Conservation (phyloP, 1,139 yeast genomes). For the Yamadazyma aaseri region DNA sequence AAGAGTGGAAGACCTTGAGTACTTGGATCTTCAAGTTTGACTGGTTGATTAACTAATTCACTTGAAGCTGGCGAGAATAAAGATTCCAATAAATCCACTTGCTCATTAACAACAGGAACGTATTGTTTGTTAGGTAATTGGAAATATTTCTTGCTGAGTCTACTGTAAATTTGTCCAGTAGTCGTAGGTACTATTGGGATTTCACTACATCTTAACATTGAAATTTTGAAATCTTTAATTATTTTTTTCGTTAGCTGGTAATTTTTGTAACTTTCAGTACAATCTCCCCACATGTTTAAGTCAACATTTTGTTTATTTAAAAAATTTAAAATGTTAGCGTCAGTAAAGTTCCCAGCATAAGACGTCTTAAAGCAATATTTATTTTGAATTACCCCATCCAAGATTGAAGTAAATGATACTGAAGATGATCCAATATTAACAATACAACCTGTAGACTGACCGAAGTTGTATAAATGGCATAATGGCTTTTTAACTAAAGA, state of each 20-base stretch:
- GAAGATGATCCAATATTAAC: constrained; percentile 66
- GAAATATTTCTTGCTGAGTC: constrained; percentile 30
- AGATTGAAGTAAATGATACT: constrained; percentile 64
- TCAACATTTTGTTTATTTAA: constrained; percentile 27
- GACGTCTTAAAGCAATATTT: constrained; percentile 60
- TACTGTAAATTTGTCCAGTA: constrained; percentile 12
- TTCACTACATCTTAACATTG: constrained; percentile 33
- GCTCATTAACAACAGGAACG: constrained; percentile 41
- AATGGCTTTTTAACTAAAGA: constrained; percentile 69
- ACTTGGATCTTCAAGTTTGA: constrained; percentile 37
- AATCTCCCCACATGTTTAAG: constrained; percentile 18
- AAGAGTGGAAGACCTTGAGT: constrained; percentile 44
- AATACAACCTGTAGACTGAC: constrained; percentile 65
- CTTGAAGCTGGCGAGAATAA: constrained; percentile 53
- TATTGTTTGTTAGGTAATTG: constrained; percentile 49
- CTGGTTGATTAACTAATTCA: constrained; percentile 26
- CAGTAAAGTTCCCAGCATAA: constrained; percentile 70
- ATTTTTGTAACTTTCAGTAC: constrained; percentile 47
- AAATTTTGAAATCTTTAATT: constrained; percentile 50
- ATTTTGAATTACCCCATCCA: constrained; percentile 65
- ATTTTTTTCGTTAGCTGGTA: constrained; percentile 41
- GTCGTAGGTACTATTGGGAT: constrained; percentile 14
- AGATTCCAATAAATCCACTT: constrained; percentile 48
- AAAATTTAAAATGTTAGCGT: constrained; percentile 49
- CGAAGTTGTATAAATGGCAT: constrained; percentile 67